Evolutionary conservation across 2,329 filamentous ascomycete species (phyloP).

Genomic region (Neofusicoccum ribis): DNA sequence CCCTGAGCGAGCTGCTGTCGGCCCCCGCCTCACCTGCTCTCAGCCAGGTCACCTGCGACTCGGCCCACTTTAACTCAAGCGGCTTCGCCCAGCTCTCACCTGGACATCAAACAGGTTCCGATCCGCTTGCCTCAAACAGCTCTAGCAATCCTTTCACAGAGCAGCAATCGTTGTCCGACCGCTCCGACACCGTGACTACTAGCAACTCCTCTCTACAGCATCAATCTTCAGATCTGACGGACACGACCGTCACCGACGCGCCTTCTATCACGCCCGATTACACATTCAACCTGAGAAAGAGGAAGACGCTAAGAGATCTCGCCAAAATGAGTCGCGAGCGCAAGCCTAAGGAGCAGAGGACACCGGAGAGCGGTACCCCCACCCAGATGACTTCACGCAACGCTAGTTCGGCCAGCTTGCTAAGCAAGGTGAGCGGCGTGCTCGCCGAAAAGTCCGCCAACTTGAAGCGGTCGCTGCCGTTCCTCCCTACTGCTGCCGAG

Average conservation of each 20-base stretch:
- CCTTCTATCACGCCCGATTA: not conserved
- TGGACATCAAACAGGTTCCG: not conserved
- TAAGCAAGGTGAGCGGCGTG: not conserved
- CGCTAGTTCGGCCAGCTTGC: not conserved
- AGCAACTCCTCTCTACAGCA: not conserved
- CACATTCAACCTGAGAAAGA: not conserved
- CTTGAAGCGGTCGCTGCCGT: not conserved
- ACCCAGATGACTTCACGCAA: not conserved
- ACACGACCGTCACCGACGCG: not conserved
- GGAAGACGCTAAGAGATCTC: not conserved
- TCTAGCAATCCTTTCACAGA: not conserved
- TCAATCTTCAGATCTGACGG: not conserved
- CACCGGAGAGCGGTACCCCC: not conserved
- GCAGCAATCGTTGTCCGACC: not conserved
- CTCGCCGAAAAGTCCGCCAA: not conserved
- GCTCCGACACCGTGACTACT: not conserved
- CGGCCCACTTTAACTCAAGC: not conserved
- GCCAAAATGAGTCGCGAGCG: not conserved
- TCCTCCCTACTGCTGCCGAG: not conserved
- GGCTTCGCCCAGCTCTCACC: not conserved
- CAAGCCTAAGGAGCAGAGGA: not conserved
- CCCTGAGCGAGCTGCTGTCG: not conserved
- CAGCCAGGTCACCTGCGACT: not conserved
- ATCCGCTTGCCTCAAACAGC: not conserved
- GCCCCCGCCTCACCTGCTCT: not conserved